Evolutionary conservation across 257 asterid species (phyloP).

Genomic region (Agastache rugosa): DNA sequence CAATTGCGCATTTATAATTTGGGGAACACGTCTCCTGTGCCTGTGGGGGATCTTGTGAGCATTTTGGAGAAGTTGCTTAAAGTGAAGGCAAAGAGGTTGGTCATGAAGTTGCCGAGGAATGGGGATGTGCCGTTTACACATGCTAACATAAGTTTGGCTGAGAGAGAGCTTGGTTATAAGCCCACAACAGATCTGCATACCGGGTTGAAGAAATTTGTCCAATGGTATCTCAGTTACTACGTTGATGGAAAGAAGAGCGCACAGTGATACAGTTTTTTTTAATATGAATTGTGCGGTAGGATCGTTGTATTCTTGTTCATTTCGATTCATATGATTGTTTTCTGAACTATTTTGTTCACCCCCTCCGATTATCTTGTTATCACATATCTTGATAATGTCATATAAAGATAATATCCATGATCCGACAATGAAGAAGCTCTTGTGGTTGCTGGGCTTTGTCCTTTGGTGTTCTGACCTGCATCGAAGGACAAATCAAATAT

Average conservation of each 20-base stretch:
- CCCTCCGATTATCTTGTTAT: constrained; percentile 27
- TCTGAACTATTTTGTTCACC: constrained; percentile 32
- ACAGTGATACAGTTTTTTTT: constrained; percentile 43
- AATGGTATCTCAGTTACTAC: constrained; percentile 67
- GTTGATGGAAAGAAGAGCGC: constrained; percentile 57
- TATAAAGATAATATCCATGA: constrained; percentile 33
- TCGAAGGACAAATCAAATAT: constrained; percentile 35
- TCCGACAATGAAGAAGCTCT: constrained; percentile 40
- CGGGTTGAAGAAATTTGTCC: constrained; percentile 65
- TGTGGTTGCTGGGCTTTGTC: constrained; percentile 24
- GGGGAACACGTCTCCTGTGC: constrained; percentile 70
- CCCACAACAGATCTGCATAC: constrained; percentile 60
- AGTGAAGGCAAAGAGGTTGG: constrained; percentile 58
- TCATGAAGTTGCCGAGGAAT: constrained; percentile 68
- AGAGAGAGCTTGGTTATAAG: constrained; percentile 64
- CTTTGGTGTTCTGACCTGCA: constrained; percentile 36
- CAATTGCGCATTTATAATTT: constrained; percentile 58
- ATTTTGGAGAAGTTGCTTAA: constrained; percentile 69
- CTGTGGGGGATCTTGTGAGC: constrained; percentile 61
- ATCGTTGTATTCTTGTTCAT: constrained; percentile 41
- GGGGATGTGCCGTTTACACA: constrained; percentile 74
- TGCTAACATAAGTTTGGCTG: constrained; percentile 63
- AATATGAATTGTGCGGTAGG: constrained; percentile 35
- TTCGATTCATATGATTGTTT: constrained; percentile 48
- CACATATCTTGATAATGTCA: constrained; percentile 35